Conservation (phyloP, 352 stramenopile genomes). For the Phytophthora foliorum region DNA sequence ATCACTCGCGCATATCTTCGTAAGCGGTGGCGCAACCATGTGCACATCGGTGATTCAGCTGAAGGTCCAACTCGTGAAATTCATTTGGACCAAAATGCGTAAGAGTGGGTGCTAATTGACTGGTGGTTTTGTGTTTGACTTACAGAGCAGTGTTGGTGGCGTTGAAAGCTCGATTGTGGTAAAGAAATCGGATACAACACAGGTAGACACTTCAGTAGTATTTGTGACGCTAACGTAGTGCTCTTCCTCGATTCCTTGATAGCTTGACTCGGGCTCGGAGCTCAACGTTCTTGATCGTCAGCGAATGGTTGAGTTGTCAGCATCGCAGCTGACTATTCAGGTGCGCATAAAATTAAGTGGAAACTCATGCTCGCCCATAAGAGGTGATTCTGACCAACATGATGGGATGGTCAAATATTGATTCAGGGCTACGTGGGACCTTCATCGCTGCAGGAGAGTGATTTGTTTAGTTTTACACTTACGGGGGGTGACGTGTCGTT, state of each 20-base stretch:
- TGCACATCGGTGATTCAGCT: slow-evolving; percentile 65
- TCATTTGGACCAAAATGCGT: not conserved
- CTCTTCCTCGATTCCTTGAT: slow-evolving; percentile 12
- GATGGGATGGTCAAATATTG: not conserved
- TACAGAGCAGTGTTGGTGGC: slow-evolving; percentile 45
- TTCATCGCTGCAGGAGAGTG: slow-evolving; percentile 46
- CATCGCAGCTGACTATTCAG: slow-evolving; percentile 59
- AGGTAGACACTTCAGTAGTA: not conserved
- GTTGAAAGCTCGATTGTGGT: slow-evolving; percentile 63
- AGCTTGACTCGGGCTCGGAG: slow-evolving; percentile 66
- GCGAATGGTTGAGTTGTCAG: slow-evolving; percentile 42
- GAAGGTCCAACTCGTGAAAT: slow-evolving; percentile 43
- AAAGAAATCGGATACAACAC: slow-evolving; percentile 11
- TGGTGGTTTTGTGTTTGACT: not conserved
- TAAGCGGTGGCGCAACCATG: slow-evolving; percentile 71
- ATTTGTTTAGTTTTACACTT: slow-evolving; percentile 53
- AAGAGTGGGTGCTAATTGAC: not conserved
- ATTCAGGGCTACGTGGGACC: slow-evolving; percentile 61
- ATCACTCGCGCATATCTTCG: slow-evolving; percentile 67
- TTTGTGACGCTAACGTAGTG: slow-evolving; percentile 12
- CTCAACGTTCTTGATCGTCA: slow-evolving; percentile 53
- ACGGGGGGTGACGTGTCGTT: slow-evolving; percentile 52
- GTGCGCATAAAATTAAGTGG: slow-evolving; percentile 21
- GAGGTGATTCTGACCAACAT: not conserved
- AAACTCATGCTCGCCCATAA: too few relatives aligned